These are phyloP conservation scores for Collybia nuda DNA, from an alignment of 768 basidiomycete genomes.

Conservation along the genomic window DNA sequence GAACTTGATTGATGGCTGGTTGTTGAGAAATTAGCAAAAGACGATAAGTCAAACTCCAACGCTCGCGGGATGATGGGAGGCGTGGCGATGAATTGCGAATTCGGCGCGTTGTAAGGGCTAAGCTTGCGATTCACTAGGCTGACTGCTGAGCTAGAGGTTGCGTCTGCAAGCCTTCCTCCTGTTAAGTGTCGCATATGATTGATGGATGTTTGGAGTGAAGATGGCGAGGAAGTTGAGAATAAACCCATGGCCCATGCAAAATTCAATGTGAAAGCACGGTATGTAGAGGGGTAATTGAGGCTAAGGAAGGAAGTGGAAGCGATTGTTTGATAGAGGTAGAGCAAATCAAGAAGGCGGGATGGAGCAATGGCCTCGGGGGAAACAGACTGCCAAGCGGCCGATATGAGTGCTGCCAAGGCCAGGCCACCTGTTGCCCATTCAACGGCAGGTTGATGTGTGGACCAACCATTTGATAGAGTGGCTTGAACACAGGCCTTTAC, in stretches of 20 bases:
- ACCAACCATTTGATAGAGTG: constrained; percentile 90
- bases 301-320: constrained; percentile 76
- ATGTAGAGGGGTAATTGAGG: constrained; percentile 86
- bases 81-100: not conserved
- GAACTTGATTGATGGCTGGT: not conserved
- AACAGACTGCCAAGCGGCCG: constrained; percentile 63
- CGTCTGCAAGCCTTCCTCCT: constrained; percentile 70
- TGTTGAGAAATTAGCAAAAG: not conserved
- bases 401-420: constrained; percentile 58
- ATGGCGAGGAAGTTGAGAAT: constrained; percentile 49
- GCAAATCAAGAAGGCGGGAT: constrained; percentile 76
- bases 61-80: constrained; percentile 1
- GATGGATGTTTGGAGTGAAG: constrained; percentile 73
- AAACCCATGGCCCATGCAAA: constrained; percentile 89
- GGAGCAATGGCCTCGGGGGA: constrained; percentile 60
- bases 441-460: constrained; percentile 71
- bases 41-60: not conserved
- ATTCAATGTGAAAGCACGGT: constrained; percentile 79
- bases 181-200: constrained; percentile 81
- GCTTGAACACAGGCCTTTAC: constrained; percentile 90
- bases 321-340: constrained; percentile 84
- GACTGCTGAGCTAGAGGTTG: constrained; percentile 58
- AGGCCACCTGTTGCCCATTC: constrained; percentile 76
- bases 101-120: constrained; percentile 67
- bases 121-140: constrained; percentile 79